Conservation (phyloP, 305 asterid species). For the Petunia hybrid region DNA sequence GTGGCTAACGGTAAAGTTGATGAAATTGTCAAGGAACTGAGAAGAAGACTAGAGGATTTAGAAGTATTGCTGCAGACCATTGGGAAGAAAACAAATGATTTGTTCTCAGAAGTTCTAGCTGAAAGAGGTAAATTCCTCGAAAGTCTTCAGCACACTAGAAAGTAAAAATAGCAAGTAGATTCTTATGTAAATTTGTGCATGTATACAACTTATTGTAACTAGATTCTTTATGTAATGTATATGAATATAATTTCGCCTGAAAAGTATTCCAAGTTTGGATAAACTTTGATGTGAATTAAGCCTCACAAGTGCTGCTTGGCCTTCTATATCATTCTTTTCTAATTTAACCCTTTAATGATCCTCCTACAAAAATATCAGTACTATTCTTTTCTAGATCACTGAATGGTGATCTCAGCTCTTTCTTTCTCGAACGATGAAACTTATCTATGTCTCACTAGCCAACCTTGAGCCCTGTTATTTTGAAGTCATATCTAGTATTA, state of each 20-base stretch:
- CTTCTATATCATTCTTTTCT: background rate
- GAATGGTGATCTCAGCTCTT: too few relatives aligned
- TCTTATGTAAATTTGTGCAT: slow-evolving; percentile 22
- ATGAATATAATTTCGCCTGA: background rate
- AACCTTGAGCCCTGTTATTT: too few relatives aligned
- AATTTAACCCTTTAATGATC: too few relatives aligned
- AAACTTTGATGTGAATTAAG: background rate
- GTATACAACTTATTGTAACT: slow-evolving; percentile 20
- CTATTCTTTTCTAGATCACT: too few relatives aligned
- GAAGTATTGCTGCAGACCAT: slow-evolving; percentile 46
- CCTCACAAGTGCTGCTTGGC: background rate
- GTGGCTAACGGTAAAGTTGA: slow-evolving; percentile 21
- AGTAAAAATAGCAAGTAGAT: slow-evolving; percentile 18
- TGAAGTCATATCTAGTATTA: too few relatives aligned
- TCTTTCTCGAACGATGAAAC: too few relatives aligned
- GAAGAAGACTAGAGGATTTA: slow-evolving; percentile 48
- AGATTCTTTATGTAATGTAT: background rate
- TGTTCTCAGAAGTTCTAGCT: slow-evolving; percentile 61
- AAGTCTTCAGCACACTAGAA: slow-evolving; percentile 43
- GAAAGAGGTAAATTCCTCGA: slow-evolving; percentile 63
- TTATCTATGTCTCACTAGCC: too few relatives aligned
- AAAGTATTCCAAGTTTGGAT: background rate
- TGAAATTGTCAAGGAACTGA: slow-evolving; percentile 44
- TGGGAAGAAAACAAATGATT: slow-evolving; percentile 48
- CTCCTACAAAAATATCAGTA: too few relatives aligned